These are phyloP conservation scores for Tricholoma sp. DNA, from an alignment of 768 basidiomycete species.

Conservation along the genomic window DNA sequence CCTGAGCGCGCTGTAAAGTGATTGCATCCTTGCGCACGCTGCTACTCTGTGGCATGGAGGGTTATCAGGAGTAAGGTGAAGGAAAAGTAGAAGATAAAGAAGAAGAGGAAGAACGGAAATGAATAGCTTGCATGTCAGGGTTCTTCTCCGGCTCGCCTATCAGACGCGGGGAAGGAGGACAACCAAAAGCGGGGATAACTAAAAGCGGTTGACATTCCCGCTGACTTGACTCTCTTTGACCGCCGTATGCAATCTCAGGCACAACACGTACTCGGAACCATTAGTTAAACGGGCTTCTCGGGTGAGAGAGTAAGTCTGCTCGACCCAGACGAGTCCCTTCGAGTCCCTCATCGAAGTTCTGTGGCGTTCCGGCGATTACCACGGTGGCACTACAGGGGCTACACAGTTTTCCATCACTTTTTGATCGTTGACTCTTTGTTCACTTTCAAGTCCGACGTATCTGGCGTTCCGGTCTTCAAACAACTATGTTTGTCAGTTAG, in stretches of 20 bases:
- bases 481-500: too few relatives aligned
- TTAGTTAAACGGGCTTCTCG: neutral
- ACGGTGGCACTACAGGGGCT: too few relatives aligned
- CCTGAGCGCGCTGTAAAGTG: conserved; percentile 42
- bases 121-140: neutral
- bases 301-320: too few relatives aligned
- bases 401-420: too few relatives aligned
- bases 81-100: neutral
- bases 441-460: too few relatives aligned
- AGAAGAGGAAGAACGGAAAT: too few relatives aligned
- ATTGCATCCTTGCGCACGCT: conserved; percentile 39
- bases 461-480: too few relatives aligned
- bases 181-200: neutral
- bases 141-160: neutral
- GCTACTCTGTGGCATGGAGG: conserved; percentile 41
- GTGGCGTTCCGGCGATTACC: too few relatives aligned
- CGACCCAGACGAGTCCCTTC: too few relatives aligned
- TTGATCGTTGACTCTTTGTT: too few relatives aligned
- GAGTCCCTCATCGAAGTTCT: too few relatives aligned
- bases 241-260: neutral
- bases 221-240: neutral
- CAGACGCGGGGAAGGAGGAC: neutral
- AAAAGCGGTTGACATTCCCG: neutral
- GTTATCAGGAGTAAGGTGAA: neutral
- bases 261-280: neutral